phyloP scores from a whole-genome alignment of 73 alveolate species.

The Symbiodinium pilosum region DNA sequence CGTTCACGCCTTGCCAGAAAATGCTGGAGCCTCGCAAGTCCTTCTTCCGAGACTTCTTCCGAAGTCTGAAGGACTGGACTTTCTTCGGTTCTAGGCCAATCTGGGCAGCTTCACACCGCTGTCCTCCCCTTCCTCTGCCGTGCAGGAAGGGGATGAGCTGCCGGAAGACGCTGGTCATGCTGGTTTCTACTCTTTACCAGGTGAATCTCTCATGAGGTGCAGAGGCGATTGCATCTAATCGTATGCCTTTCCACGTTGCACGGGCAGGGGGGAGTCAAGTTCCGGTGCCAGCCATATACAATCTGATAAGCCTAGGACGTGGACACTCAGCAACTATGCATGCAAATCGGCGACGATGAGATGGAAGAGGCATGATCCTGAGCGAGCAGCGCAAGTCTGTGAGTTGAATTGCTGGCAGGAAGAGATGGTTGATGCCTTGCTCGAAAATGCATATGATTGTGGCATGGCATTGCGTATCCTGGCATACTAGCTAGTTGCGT shows the following conservation, averaged over 20 bases:
- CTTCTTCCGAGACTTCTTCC: conserved; percentile 62
- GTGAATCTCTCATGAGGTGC: too few species aligned
- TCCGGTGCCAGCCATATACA: too few species aligned
- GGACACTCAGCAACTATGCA: conserved; percentile 50
- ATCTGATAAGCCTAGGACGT: too few species aligned
- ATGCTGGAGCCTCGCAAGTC: conserved; percentile 55
- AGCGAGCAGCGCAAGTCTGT: too few species aligned
- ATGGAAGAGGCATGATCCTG: conserved; percentile 25
- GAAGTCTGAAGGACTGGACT: conserved; percentile 15
- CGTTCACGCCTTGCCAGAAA: not conserved
- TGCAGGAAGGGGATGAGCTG: not conserved
- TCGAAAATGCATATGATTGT: conserved; percentile 54
- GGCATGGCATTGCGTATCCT: conserved; percentile 50
- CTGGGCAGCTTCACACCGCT: too few species aligned
- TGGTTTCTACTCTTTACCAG: too few species aligned
- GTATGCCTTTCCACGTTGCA: too few species aligned
- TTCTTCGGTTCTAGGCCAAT: too few species aligned
- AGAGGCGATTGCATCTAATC: too few species aligned
- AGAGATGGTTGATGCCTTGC: conserved; percentile 50
- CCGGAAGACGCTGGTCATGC: not conserved
- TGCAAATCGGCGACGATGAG: conserved; percentile 75
- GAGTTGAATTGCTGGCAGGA: not conserved
- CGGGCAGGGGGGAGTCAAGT: too few species aligned
- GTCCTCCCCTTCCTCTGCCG: not conserved
- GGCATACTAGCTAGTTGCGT: not conserved